Evolutionary conservation across 75 land plant species (phyloP).

Genomic region (Cunninghamia lanceolata): DNA sequence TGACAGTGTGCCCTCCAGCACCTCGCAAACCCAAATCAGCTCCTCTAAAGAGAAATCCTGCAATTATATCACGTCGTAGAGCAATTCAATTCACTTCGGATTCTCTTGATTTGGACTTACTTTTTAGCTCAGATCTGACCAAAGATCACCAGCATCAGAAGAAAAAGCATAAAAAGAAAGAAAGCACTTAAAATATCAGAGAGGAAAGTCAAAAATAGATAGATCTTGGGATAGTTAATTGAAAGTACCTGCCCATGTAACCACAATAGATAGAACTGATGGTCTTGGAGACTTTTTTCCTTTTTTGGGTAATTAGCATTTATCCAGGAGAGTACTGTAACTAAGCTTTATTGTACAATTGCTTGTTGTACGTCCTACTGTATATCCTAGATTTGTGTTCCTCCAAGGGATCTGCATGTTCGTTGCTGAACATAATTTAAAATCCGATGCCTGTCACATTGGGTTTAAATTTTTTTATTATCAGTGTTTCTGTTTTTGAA

Average conservation of each 20-base stretch:
- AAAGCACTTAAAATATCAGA: not conserved
- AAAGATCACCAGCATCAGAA: not conserved
- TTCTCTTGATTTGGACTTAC: not conserved
- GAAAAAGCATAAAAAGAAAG: not conserved
- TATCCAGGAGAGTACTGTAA: not conserved
- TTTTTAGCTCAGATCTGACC: not conserved
- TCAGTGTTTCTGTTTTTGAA: too few species aligned
- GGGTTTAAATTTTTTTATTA: not conserved
- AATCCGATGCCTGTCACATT: not conserved
- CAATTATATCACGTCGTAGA: not conserved
- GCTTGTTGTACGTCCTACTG: not conserved
- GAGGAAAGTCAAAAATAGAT: not conserved
- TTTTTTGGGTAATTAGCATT: not conserved
- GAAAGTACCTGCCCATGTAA: not conserved
- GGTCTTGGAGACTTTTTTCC: not conserved
- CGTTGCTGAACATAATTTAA: not conserved
- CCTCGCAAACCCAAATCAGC: not conserved
- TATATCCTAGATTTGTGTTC: not conserved
- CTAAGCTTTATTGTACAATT: not conserved
- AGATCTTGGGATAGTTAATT: not conserved
- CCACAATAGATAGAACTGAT: not conserved
- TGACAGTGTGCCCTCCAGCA: not conserved
- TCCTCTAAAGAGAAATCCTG: not conserved
- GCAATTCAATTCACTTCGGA: not conserved
- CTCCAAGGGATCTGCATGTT: too few species aligned